These are phyloP conservation scores for Priceomyces haplophilus DNA, from an alignment of 805 yeast genomes.

Conservation along the genomic window DNA sequence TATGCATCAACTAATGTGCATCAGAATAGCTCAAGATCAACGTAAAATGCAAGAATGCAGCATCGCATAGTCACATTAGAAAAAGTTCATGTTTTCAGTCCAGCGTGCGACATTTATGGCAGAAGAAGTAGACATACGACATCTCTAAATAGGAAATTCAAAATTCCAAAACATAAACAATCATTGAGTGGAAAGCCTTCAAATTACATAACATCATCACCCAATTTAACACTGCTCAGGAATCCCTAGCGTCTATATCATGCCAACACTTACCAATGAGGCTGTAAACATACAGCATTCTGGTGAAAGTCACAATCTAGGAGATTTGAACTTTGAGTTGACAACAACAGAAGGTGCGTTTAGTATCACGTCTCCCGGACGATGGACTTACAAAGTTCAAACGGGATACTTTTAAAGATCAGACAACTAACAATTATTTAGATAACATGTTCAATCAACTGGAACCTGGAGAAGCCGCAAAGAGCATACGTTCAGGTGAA, in stretches of 20 bases:
- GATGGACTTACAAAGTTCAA: not conserved
- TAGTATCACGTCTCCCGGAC: not conserved
- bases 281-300: not conserved
- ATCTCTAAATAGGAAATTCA: not conserved
- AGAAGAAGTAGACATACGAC: not conserved
- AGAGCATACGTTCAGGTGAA: slow-evolving; percentile 12
- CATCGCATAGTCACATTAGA: too few species aligned
- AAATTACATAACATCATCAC: too few species aligned
- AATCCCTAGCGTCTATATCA: not conserved
- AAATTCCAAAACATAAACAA: slow-evolving; percentile 2
- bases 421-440: not conserved
- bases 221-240: too few species aligned
- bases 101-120: too few species aligned
- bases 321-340: not conserved
- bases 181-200: not conserved
- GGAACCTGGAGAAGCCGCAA: slow-evolving; percentile 1
- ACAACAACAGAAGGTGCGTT: not conserved
- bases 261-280: not conserved
- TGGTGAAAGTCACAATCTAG: not conserved
- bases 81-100: too few species aligned
- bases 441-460: slow-evolving; percentile 1
- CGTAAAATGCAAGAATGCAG: too few species aligned
- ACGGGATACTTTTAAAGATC: too few species aligned
- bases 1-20: too few species aligned
- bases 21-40: too few species aligned